Evolutionary conservation across 2,329 filamentous ascomycete species (phyloP), one percentile per base, ranked within the genome.

Genomic region (Elsinoe perseae): DNA sequence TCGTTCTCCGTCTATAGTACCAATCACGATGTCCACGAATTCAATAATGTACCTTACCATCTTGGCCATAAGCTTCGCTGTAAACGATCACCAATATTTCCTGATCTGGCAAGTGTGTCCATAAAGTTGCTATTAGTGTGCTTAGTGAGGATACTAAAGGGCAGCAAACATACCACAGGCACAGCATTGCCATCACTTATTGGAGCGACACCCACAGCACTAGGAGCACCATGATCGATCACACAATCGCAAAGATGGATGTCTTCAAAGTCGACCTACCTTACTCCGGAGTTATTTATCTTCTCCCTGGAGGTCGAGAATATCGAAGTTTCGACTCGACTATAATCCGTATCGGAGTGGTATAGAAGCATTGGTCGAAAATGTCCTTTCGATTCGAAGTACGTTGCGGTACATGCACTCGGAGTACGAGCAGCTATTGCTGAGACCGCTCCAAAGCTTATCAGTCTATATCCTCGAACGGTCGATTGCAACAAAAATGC

Each of bases 401-500:
- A 62, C 44, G 50, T 65, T 16, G 60, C 65, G 14, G 50, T 63
- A 2, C 63, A 66, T 54, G 61, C 62, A 0, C 60, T 57, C 4
- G 64, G 64, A 4, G 61, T 64, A 5, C 56, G 64, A 32, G 61
- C 64, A 4, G 64, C 57, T 2, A 64, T 66, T 23, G 60, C 61
- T n/a, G 59, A 62, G 32, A 64, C 66, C 9, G 65, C 64, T 8
- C 62, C 64, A 0, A 57, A 54, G 3, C 46, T 61, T 8, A 61
- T 68, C 43, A 64, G 64, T 5, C 60, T 66, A 0, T 64, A 66
- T 50, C 65, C 63, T 1, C 63, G 64, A 43, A 43, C 56, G 6
- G 61, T 66, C 2, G 65, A 66, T 44, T 63, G 65, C 16, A 63
- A 66, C 44, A 66, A 66, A 50, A 64, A 66, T 14, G 60, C 61